Conservation (phyloP, 441 rosid species). For the Eutrema salsugineum region DNA sequence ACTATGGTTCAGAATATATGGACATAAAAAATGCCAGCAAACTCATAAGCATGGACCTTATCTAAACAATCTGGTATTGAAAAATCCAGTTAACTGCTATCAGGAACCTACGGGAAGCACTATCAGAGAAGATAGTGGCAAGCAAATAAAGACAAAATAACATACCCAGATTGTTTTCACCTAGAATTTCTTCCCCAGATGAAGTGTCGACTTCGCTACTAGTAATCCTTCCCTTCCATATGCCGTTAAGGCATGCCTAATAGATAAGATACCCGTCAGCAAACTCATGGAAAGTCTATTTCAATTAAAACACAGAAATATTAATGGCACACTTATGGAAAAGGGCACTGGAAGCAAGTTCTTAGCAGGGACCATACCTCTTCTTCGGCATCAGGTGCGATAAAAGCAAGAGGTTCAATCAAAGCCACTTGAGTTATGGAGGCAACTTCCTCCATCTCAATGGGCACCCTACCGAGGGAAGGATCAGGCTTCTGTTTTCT, state of each 20-base stretch:
- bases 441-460: slow-evolving; percentile 55
- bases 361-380: slow-evolving; percentile 42
- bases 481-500: slow-evolving; percentile 55
- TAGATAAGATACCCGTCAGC: slow-evolving; percentile 6
- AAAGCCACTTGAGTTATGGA: slow-evolving; percentile 41
- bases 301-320: not conserved
- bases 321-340: not conserved
- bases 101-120: slow-evolving; percentile 15
- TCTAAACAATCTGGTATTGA: not conserved
- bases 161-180: slow-evolving; percentile 44
- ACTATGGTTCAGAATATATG: slow-evolving; percentile 5
- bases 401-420: slow-evolving; percentile 73
- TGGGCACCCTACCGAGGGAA: slow-evolving; percentile 43
- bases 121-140: slow-evolving; percentile 7
- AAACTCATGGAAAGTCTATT: not conserved
- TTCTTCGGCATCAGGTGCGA: slow-evolving; percentile 69
- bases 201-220: slow-evolving; percentile 57
- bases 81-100: not conserved
- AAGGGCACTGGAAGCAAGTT: not conserved
- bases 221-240: slow-evolving; percentile 74
- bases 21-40: not conserved
- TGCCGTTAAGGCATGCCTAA: slow-evolving; percentile 58
- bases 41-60: not conserved
- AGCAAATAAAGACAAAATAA: not conserved
- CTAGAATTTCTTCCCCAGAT: slow-evolving; percentile 46